Conservation (phyloP, 2,329 filamentous ascomycete species). For the Monosporascus sp. region DNA sequence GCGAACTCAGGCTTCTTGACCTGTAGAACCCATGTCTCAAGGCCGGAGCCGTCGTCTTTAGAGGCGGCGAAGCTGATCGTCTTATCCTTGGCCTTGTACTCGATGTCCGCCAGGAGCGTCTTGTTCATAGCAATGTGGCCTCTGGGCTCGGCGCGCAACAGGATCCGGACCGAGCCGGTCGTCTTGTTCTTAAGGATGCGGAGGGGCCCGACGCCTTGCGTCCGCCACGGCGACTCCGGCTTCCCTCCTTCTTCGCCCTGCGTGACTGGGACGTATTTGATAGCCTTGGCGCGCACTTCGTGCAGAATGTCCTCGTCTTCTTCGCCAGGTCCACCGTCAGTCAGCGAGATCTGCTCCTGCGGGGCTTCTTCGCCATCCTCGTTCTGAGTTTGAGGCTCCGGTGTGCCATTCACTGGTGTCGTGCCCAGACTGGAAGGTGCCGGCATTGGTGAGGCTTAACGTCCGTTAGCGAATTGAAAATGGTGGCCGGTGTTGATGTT, state of each 20-base stretch:
- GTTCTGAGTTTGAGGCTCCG: conserved; percentile 46
- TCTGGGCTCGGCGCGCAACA: conserved; percentile 69
- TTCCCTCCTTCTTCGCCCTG: conserved; percentile 41
- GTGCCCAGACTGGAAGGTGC: conserved; percentile 57
- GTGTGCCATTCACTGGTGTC: conserved; percentile 53
- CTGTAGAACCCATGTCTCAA: conserved; percentile 67
- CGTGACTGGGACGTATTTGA: conserved; percentile 50
- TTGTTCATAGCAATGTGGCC: conserved; percentile 72
- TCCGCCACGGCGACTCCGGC: conserved; percentile 58
- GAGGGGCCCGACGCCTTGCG: conserved; percentile 65
- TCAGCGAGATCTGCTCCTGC: conserved; percentile 66
- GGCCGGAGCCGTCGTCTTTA: conserved; percentile 49
- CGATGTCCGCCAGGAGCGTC: conserved; percentile 51
- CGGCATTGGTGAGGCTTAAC: conserved; percentile 36
- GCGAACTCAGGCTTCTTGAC: conserved; percentile 54
- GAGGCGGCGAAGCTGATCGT: conserved; percentile 55
- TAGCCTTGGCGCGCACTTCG: conserved; percentile 65
- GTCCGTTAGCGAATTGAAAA: conserved; percentile 5
- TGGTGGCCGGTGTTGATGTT: background rate
- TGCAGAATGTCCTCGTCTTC: conserved; percentile 66
- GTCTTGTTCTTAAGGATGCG: conserved; percentile 69
- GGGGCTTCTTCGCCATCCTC: conserved; percentile 45
- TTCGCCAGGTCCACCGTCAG: conserved; percentile 60
- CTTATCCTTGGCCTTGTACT: conserved; percentile 58
- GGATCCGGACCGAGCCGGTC: conserved; percentile 59